These are phyloP conservation scores for Euphorbia lathyris DNA, from an alignment of 345 rosid species.

Conservation along the genomic window DNA sequence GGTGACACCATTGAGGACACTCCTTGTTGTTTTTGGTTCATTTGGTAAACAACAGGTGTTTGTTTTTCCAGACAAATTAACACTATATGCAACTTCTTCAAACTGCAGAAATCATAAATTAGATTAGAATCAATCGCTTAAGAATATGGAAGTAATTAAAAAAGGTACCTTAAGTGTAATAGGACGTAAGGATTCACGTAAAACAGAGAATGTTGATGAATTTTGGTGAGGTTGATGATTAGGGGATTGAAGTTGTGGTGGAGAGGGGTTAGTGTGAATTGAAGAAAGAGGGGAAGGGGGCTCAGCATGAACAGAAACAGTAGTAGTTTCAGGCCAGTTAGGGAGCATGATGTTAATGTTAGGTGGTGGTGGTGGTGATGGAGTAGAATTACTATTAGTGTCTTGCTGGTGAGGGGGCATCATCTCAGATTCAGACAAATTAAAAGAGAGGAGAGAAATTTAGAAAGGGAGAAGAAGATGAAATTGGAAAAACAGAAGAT, in stretches of 20 bases:
- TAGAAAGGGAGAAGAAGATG: background rate
- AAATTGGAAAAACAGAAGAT: slow-evolving; percentile 32
- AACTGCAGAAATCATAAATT: slow-evolving; percentile 45
- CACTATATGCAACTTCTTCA: slow-evolving; percentile 60
- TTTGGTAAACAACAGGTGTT: slow-evolving; percentile 32
- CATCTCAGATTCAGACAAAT: slow-evolving; percentile 13
- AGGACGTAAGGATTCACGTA: slow-evolving; percentile 51
- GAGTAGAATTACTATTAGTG: slow-evolving; percentile 16
- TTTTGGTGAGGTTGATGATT: slow-evolving; percentile 21
- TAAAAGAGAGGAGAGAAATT: background rate
- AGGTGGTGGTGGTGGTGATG: too few relatives aligned
- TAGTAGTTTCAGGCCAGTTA: slow-evolving; percentile 35
- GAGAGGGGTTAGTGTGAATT: slow-evolving; percentile 36
- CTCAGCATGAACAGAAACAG: slow-evolving; percentile 46
- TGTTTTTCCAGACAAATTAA: slow-evolving; percentile 33
- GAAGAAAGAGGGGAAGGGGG: slow-evolving; percentile 50
- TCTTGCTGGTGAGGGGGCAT: slow-evolving; percentile 81
- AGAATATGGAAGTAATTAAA: too few relatives aligned
- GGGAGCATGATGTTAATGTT: slow-evolving; percentile 20
- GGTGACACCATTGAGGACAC: slow-evolving; percentile 65
- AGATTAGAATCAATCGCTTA: too few relatives aligned
- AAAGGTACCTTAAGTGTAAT: slow-evolving; percentile 63
- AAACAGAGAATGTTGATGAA: slow-evolving; percentile 41
- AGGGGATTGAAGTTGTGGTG: slow-evolving; percentile 26
- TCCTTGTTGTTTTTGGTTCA: slow-evolving; percentile 51